Conservation (phyloP, 768 basidiomycete genomes). For the Tulasnella sp. region DNA sequence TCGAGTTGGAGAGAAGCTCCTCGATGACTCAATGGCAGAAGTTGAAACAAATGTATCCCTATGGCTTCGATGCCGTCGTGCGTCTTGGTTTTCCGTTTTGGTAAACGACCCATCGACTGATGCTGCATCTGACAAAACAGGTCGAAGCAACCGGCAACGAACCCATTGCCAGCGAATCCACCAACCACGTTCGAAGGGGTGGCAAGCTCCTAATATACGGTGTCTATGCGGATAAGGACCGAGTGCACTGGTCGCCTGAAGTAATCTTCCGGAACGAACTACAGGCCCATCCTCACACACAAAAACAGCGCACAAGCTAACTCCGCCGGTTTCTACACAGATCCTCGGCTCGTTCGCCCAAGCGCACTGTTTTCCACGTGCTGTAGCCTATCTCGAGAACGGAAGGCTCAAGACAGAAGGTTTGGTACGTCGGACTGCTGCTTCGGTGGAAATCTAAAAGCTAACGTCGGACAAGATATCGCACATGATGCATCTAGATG, state of each 20-base stretch:
- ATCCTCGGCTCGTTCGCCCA: constrained; percentile 90
- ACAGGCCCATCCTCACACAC: constrained; percentile 28
- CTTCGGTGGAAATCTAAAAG: not conserved
- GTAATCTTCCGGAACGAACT: constrained; percentile 72
- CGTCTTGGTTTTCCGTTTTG: not conserved
- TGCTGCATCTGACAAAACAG: constrained; percentile 15
- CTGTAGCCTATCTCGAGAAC: constrained; percentile 76
- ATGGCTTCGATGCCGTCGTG: constrained; percentile 80
- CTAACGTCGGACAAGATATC: constrained; percentile 32
- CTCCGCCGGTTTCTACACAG: constrained; percentile 27
- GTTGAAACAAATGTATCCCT: constrained; percentile 67
- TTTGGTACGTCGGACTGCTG: constrained; percentile 39
- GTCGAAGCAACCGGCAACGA: constrained; percentile 73
- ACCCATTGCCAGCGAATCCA: constrained; percentile 73
- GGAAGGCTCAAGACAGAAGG: constrained; percentile 72
- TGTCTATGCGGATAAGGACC: constrained; percentile 76
- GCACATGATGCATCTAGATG: constrained; percentile 42
- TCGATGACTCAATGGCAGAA: constrained; percentile 69
- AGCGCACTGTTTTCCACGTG: constrained; percentile 79
- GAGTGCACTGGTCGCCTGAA: constrained; percentile 74
- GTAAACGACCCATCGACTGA: not conserved
- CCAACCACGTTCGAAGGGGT: constrained; percentile 78
- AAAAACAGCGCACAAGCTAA: not conserved
- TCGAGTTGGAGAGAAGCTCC: constrained; percentile 66
- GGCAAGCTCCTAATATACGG: constrained; percentile 83